Base-by-base conservation (phyloP, 2,329 filamentous ascomycete genomes). In the Diaporthe sp. region DNA sequence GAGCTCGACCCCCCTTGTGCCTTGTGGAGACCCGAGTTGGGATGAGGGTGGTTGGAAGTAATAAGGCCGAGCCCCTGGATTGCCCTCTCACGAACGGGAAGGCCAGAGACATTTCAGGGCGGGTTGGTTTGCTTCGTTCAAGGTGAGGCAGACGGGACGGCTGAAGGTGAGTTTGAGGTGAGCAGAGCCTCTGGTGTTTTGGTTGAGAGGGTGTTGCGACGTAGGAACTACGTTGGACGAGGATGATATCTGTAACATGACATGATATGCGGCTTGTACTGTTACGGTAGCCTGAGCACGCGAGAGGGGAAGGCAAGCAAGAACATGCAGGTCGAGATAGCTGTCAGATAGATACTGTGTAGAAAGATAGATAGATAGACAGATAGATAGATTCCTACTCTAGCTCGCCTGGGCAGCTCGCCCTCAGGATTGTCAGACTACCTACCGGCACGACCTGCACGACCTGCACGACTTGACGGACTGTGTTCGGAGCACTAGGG, bases 21-120 rank as follows among this genome's bases (percentile, higher is more conserved):
- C 35, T 51, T 75, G 73, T 75, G 73, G 73, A 75, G 56, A 71
- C 71, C 32, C 66, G 42, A 37, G 65, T 58, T 66, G 61, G 69
- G 73, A 73, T 75, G 73, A 75, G 73, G 71, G 37, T 55, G 51
- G 68, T 51, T 70, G 63, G 37, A 44, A 72, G 19, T 42, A 75
- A 72, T 72, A 74, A 74, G 70, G 53, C 73, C 70, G 73, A 71
- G 61, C 53, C 70, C 71, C 59, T 73, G 71, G 55, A 69, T 73
- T 70, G 37, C 53, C 37, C 37, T 70, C 63, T 56, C 71, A 70
- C 71, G 27, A 32, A 66, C 44, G 30, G 55, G 55, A 42, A n/a
- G 10, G 4, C 51, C 19, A 19, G 13, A 25, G 47, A 42, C 58
- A 61, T 25, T 30, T 44, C 39, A 58, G 55, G 32, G 22, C n/a